Percentiles rank a stretch among this genome's conserved stretches.
Evolutionary conservation across 805 yeast genomes (phyloP).

Genomic region (Pichia insulana): DNA sequence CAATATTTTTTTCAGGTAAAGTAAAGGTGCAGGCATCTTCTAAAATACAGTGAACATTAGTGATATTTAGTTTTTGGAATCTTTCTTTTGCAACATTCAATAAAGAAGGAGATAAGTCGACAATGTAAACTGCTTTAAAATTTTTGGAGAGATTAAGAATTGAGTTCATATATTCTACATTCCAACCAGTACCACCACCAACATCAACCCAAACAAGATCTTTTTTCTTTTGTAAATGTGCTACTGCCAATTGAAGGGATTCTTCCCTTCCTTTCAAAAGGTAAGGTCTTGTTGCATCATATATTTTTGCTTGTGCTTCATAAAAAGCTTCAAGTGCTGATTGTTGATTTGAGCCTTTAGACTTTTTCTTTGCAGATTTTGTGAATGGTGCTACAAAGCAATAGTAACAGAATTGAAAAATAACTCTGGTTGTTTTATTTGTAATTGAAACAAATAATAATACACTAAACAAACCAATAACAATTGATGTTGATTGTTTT

Average conservation of each 20-base stretch:
- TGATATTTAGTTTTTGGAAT: slow-evolving; percentile 39
- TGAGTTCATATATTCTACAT: slow-evolving; percentile 66
- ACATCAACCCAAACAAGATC: slow-evolving; percentile 67
- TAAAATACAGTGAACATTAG: slow-evolving; percentile 57
- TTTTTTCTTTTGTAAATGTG: slow-evolving; percentile 39
- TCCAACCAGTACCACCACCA: slow-evolving; percentile 84
- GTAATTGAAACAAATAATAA: slow-evolving; percentile 6
- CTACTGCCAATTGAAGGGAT: slow-evolving; percentile 48
- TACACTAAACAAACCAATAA: not conserved
- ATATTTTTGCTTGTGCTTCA: slow-evolving; percentile 66
- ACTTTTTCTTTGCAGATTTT: slow-evolving; percentile 24
- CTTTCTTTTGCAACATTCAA: slow-evolving; percentile 63
- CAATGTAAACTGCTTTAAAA: slow-evolving; percentile 61
- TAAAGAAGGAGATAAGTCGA: slow-evolving; percentile 70
- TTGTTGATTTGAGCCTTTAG: slow-evolving; percentile 38
- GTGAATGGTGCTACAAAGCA: slow-evolving; percentile 56
- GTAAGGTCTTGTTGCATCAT: slow-evolving; percentile 60
- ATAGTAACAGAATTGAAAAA: slow-evolving; percentile 31
- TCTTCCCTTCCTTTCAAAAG: slow-evolving; percentile 64
- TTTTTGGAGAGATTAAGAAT: slow-evolving; percentile 37
- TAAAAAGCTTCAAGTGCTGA: slow-evolving; percentile 61
- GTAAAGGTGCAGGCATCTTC: slow-evolving; percentile 70
- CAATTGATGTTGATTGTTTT: slow-evolving; percentile 3
- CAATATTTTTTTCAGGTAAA: slow-evolving; percentile 46
- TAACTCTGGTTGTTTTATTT: slow-evolving; percentile 14